These are phyloP conservation scores for Plasmodium chabaudi DNA, from an alignment of 169 alveolate species.

Conservation along the genomic window DNA sequence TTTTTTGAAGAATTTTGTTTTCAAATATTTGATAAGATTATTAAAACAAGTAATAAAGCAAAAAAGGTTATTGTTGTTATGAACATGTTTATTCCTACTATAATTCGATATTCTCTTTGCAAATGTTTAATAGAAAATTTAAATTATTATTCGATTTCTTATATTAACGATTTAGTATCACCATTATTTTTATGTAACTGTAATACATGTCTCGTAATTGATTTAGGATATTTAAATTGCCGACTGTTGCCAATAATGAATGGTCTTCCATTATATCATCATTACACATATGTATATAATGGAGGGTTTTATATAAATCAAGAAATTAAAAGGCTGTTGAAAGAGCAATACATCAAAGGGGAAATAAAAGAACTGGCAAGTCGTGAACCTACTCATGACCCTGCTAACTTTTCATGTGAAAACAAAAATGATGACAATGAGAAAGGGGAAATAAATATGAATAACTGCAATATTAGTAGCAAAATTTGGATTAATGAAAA, in stretches of 20 bases:
- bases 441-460: background rate
- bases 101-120: conserved; percentile 70
- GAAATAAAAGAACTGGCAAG: background rate
- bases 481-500: background rate
- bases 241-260: conserved; percentile 52
- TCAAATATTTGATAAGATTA: conserved; percentile 33
- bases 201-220: conserved; percentile 67
- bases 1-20: conserved; percentile 61
- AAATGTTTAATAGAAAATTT: conserved; percentile 51
- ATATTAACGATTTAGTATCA: conserved; percentile 63
- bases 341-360: conserved; percentile 45
- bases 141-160: conserved; percentile 53
- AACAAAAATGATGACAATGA: background rate
- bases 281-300: conserved; percentile 63
- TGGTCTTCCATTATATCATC: conserved; percentile 70
- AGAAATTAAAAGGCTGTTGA: conserved; percentile 52
- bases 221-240: conserved; percentile 62
- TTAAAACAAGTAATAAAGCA: conserved; percentile 40
- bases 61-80: conserved; percentile 65
- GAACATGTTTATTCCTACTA: conserved; percentile 71
- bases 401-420: background rate
- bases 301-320: conserved; percentile 68
- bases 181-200: conserved; percentile 67
- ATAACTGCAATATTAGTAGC: too few relatives aligned
- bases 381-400: background rate